Base-by-base conservation (phyloP, 257 asterid genomes). In the Fraxinus pennsylvanica region DNA sequence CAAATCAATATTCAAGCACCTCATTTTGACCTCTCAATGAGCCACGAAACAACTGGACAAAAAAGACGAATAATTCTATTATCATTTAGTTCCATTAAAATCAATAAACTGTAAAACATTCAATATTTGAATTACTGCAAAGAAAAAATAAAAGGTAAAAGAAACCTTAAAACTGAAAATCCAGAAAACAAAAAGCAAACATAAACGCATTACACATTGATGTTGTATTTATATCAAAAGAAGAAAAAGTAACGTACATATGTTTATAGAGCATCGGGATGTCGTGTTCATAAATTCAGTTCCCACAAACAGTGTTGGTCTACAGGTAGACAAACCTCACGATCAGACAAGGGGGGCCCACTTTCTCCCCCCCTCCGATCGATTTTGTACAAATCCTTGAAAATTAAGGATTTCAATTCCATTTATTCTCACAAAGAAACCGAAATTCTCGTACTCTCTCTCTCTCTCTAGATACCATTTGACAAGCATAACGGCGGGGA, bases 21-120 rank as follows among this genome's bases (percentile, higher is more conserved):
- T 87, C 94, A 89, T 88, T 76, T 79, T 74, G 86, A 79, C 81
- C 76, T 80, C 87, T 79, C 75, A 71, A 61, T 70, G 74, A 78
- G 70, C 78, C 72, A 73, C 74, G 78, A 81, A 36, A 72, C 71
- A 80, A 76, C 84, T 80, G 73, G 38, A 63, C 52, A 63, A 57
- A 61, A 52, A 30, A 6, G n/a, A 4, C 32, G 38, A 78, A 71
- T 8, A 54, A 66, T 76, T 35, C 52, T 61, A 54, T 72, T 73
- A 33, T 70, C 25, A 54, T 13, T 67, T 29, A 71, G 76, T 33
- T 76, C 72, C 77, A 75, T 75, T 10, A 71, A 41, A 66, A 4
- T 71, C 72, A 27, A 57, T 27, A 43, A 12, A 73, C 19, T 13
- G 17, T 74, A 77, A 69, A 65, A 17, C 78, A 19, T 80, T 57